Conservation (phyloP, 495 filamentous ascomycete genomes). For the Poronia punctata region DNA sequence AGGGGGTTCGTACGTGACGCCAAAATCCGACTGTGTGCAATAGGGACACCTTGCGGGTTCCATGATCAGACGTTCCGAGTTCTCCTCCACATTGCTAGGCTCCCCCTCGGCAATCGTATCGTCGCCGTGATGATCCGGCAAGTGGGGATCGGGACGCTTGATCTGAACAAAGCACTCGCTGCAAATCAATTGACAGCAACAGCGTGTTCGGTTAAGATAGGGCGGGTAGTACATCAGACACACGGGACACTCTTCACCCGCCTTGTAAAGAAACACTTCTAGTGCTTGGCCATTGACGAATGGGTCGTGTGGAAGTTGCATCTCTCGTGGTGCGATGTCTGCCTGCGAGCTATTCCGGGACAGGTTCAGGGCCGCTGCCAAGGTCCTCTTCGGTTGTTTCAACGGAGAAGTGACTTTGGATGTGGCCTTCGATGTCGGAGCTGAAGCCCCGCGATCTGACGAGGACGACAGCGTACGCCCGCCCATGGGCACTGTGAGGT, state of each 20-base stretch:
- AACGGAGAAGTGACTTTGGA: conserved; percentile 35
- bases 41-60: conserved; percentile 94
- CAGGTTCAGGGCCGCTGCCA: conserved; percentile 69
- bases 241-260: conserved; percentile 85
- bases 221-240: conserved; percentile 95
- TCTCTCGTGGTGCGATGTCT: conserved; percentile 65
- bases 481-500: conserved; percentile 68
- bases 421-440: conserved; percentile 44
- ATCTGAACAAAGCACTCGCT: conserved; percentile 99
- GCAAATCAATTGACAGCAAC: conserved; percentile 94
- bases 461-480: conserved; percentile 66
- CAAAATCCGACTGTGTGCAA: conserved; percentile 91
- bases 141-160: conserved; percentile 91
- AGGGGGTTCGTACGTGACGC: conserved; percentile 83
- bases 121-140: conserved; percentile 72
- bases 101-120: conserved; percentile 41
- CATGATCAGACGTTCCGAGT: conserved; percentile 65
- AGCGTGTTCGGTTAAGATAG: conserved; percentile 90
- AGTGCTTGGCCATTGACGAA: conserved; percentile 87
- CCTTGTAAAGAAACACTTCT: conserved; percentile 89
- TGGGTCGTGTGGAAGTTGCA: conserved; percentile 72
- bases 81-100: conserved; percentile 41
- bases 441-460: conserved; percentile 53
- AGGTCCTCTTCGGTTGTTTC: conserved; percentile 72
- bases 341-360: conserved; percentile 60